Percentiles rank a stretch among this genome's conserved stretches.
Conservation (phyloP, 108 stramenopile genomes). For the Hondaea fermentalgiana region DNA sequence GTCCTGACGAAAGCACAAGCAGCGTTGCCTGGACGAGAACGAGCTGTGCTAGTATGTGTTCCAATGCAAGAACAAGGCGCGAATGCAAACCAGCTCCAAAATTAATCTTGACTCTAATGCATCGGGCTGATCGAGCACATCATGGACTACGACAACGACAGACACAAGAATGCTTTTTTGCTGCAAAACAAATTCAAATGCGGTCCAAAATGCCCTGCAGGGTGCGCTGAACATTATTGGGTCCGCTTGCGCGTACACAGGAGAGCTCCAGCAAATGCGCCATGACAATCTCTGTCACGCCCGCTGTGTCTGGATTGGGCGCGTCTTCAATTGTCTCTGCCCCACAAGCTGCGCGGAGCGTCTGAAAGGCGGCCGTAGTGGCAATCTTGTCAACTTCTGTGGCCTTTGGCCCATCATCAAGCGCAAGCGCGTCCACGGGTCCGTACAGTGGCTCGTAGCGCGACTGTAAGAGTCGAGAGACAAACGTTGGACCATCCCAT, state of each 20-base stretch:
- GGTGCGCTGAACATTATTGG: neutral
- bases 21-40: too few species aligned
- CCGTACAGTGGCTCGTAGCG: neutral
- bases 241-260: neutral
- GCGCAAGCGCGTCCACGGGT: neutral
- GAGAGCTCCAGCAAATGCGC: neutral
- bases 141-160: too few species aligned
- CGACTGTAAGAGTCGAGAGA: neutral
- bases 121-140: too few species aligned
- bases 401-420: neutral
- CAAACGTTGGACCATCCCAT: neutral
- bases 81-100: too few species aligned
- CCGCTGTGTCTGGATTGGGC: neutral
- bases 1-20: too few species aligned
- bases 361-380: neutral
- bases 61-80: too few species aligned
- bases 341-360: neutral
- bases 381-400: neutral
- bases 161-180: too few species aligned
- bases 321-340: neutral
- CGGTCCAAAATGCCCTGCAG: neutral
- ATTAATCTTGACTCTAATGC: too few species aligned
- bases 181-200: neutral
- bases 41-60: too few species aligned
- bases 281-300: neutral